These are phyloP conservation scores for Amanita brunnescens DNA, from an alignment of 768 basidiomycete species.

Conservation along the genomic window DNA sequence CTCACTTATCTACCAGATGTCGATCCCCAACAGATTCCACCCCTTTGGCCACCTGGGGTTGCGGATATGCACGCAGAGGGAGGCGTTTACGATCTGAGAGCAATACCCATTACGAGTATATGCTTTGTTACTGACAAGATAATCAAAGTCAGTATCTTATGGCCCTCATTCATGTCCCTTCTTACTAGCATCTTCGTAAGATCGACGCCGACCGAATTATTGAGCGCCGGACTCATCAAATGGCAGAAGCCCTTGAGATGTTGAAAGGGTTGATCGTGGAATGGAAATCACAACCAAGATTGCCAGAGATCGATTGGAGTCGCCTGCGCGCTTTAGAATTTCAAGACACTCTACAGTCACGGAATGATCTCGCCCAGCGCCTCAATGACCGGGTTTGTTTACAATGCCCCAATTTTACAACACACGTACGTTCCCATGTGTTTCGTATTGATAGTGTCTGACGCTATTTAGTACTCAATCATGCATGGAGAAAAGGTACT, in stretches of 20 bases:
- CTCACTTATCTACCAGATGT: constrained; percentile 38
- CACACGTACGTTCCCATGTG: constrained; percentile 52
- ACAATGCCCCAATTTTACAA: constrained; percentile 56
- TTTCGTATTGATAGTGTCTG: constrained; percentile 4
- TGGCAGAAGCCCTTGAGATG: constrained; percentile 45
- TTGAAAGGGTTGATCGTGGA: constrained; percentile 47
- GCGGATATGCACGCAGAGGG: constrained; percentile 37
- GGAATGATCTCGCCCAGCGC: constrained; percentile 40
- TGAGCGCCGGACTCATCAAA: constrained; percentile 53
- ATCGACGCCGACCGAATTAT: constrained; percentile 64
- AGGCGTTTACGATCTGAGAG: constrained; percentile 56
- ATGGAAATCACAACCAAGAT: constrained; percentile 36
- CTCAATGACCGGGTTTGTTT: constrained; percentile 41
- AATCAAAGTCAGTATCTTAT: constrained; percentile 49
- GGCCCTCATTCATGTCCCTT: neutral
- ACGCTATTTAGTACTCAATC: constrained; percentile 50
- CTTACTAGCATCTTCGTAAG: constrained; percentile 26
- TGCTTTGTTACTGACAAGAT: constrained; percentile 59
- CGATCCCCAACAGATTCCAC: constrained; percentile 49
- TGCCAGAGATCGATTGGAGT: constrained; percentile 82
- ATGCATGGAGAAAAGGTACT: constrained; percentile 73
- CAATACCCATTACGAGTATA: constrained; percentile 66
- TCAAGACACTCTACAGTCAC: constrained; percentile 65
- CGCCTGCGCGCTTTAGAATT: constrained; percentile 83
- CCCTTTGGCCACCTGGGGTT: constrained; percentile 67